Evolutionary conservation across 2,329 filamentous ascomycete genomes (phyloP).

Genomic region (Aspergillus sp.): DNA sequence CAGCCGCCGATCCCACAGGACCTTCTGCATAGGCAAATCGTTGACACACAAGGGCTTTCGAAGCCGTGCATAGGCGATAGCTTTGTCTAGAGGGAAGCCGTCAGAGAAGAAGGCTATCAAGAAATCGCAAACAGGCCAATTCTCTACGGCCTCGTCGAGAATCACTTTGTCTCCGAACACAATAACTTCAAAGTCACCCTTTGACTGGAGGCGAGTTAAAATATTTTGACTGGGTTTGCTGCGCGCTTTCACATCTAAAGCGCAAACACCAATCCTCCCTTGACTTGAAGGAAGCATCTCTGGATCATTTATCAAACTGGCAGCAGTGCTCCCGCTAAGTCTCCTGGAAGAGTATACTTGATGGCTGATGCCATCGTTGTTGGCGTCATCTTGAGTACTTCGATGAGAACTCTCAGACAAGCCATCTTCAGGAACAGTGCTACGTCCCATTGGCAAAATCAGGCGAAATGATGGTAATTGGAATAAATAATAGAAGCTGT

Average conservation of each 20-base stretch:
- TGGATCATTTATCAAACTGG: slow-evolving; percentile 62
- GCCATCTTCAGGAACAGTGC: no score
- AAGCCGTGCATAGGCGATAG: slow-evolving; percentile 87
- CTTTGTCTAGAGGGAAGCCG: slow-evolving; percentile 92
- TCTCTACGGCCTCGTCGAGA: slow-evolving; percentile 89
- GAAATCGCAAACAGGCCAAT: slow-evolving; percentile 95
- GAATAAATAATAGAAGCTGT: no score
- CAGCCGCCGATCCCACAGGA: slow-evolving; percentile 89
- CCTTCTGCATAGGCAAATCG: slow-evolving; percentile 92
- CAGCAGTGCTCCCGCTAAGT: slow-evolving; percentile 72
- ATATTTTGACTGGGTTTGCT: slow-evolving; percentile 98
- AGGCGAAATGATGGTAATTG: no score
- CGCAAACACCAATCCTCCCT: slow-evolving; percentile 81
- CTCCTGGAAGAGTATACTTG: slow-evolving; percentile 48
- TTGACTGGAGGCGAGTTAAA: slow-evolving; percentile 79
- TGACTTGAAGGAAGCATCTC: slow-evolving; percentile 45
- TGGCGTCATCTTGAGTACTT: slow-evolving; percentile 12
- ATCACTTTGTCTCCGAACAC: slow-evolving; percentile 99
- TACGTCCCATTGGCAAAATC: no score
- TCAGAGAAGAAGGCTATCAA: slow-evolving; percentile 98
- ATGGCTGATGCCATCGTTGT: slow-evolving; percentile 27
- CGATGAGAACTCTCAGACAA: no score
- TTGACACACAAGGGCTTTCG: slow-evolving; percentile 97
- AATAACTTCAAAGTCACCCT: slow-evolving; percentile 89
- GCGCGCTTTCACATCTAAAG: slow-evolving; percentile 86